Conservation (phyloP, 2,329 filamentous ascomycete species). For the Stagonosporopsis rhizophila region DNA sequence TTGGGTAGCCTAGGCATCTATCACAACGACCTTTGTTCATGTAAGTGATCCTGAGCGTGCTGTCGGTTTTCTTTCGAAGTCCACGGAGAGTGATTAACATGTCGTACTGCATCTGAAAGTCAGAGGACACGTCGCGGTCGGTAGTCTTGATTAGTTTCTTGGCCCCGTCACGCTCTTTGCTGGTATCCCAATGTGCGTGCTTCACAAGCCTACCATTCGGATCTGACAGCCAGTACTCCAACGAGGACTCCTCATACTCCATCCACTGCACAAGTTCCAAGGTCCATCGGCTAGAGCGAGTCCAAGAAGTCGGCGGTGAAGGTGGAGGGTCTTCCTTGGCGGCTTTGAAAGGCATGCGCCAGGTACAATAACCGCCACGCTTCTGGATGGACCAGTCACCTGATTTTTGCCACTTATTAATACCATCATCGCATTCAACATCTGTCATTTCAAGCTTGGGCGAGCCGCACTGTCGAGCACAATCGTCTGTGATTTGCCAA, state of each 20-base stretch:
- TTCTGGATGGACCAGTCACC: slow-evolving; percentile 1
- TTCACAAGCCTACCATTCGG: slow-evolving; percentile 18
- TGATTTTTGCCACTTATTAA: slow-evolving; percentile 6
- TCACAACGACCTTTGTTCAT: background rate
- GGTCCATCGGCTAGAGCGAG: slow-evolving; percentile 18
- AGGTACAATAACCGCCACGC: slow-evolving; percentile 10
- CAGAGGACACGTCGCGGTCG: background rate
- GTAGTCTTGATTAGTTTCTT: background rate
- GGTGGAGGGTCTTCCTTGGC: background rate
- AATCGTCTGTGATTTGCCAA: slow-evolving; percentile 5
- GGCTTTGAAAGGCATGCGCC: slow-evolving; percentile 3
- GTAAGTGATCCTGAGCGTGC: background rate
- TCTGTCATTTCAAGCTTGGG: background rate
- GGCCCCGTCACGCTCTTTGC: too few relatives aligned
- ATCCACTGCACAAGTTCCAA: slow-evolving; percentile 22
- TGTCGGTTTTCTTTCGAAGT: background rate
- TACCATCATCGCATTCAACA: background rate
- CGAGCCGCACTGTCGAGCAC: slow-evolving; percentile 1
- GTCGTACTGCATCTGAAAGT: background rate
- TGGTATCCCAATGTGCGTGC: background rate
- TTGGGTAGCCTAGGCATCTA: background rate
- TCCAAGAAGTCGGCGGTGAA: background rate
- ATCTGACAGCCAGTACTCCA: slow-evolving; percentile 27
- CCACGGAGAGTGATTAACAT: background rate
- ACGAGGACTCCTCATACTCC: slow-evolving; percentile 9